Evolutionary conservation across 805 yeast genomes (phyloP), one percentile per base, ranked within the genome.

Genomic region (Wickerhamomyces rabaulensis): DNA sequence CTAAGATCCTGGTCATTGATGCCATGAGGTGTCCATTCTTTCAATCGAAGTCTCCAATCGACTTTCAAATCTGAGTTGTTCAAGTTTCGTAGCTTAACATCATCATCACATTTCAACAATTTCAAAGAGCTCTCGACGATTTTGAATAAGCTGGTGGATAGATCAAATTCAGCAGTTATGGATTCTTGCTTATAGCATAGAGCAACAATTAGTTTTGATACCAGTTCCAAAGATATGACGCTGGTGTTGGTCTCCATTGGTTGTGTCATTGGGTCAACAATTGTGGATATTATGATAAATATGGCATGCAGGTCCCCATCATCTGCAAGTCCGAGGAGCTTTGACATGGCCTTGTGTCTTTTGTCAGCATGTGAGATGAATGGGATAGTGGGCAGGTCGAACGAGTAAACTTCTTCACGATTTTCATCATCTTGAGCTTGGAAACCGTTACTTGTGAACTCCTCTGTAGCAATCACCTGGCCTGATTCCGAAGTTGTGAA

Each of bases 191-290:
- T 62, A 29, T 61, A 54, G 16, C 67, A 62, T 9, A 63, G 53
- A 2, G 69, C 66, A 17, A 68, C 51, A 56, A 79, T 64, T 41
- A 80, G 52, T 49, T 78, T 78, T 17, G 83, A 73, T 12, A 82
- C 56, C n/a, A 73, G 58, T 50, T 80, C 81, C 7, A 82, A 60
- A 9, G 88, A 82, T 16, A 82, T 66, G 2, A 80, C 66, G 45
- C 69, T 65, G 12, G 66, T 62, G 46, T 79, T 84, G 21, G 71
- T 73, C 37, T 82, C 86, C 23, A 75, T 73, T 0, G 94, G 90
- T 54, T 83, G 88, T 1, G 90, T 81, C 54, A 74, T 68, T 3
- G 90, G 88, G 59, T 85, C 91, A 8, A 70, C 68, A 41, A 78
- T 52, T 0, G 69, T 57, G 2, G 74, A 61, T 3, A 76, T 44